Conservation (phyloP, 1,284 basidiomycete genomes). For the Caloboletus inedulis region DNA sequence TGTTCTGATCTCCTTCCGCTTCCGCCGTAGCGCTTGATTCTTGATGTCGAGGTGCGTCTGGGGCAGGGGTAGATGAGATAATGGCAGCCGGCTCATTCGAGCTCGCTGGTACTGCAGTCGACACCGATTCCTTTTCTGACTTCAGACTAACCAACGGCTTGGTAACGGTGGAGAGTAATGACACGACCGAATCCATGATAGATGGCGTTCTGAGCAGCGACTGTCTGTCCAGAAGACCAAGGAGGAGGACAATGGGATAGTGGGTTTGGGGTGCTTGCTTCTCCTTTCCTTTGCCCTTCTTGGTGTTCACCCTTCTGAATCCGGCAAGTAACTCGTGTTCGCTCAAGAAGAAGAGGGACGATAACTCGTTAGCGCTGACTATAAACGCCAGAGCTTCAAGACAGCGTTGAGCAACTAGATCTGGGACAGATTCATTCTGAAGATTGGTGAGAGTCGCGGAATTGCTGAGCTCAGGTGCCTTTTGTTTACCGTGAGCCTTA, state of each 20-base stretch:
- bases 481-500: constrained; percentile 71
- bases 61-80: constrained; percentile 5
- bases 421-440: constrained; percentile 82
- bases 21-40: constrained; percentile 13
- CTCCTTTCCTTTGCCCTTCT: constrained; percentile 93
- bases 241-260: constrained; percentile 85
- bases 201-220: constrained; percentile 81
- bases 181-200: constrained; percentile 89
- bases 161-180: constrained; percentile 82
- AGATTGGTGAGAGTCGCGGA: constrained; percentile 57
- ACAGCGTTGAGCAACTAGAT: constrained; percentile 89
- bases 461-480: constrained; percentile 52
- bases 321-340: constrained; percentile 86
- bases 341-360: constrained; percentile 89
- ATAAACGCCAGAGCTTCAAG: constrained; percentile 87
- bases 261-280: constrained; percentile 77
- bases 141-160: constrained; percentile 71
- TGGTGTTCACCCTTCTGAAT: constrained; percentile 62
- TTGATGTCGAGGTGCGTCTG: constrained; percentile 13
- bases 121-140: constrained; percentile 40
- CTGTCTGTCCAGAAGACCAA: constrained; percentile 83
- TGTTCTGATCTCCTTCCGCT: constrained; percentile 30
- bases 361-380: constrained; percentile 77
- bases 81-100: constrained; percentile 17
- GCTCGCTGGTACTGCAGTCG: constrained; percentile 22